phyloP scores from a whole-genome alignment of 1,284 basidiomycete species.

The Ceratobasidium sp. region DNA sequence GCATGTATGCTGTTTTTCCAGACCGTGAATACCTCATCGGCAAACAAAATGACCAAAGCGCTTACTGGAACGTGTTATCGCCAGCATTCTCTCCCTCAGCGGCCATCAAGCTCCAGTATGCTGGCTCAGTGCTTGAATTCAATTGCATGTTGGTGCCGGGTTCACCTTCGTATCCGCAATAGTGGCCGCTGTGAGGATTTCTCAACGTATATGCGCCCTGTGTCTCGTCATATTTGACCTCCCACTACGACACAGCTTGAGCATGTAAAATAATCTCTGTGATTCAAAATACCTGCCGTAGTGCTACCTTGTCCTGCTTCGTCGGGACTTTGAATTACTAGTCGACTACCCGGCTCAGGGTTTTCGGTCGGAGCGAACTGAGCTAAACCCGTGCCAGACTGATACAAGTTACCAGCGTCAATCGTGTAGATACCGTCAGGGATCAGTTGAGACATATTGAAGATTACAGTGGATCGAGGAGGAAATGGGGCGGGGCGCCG shows the following conservation, averaged over 20 bases:
- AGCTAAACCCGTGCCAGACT: background rate
- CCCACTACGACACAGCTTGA: background rate
- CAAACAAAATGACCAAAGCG: background rate
- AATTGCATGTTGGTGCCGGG: background rate
- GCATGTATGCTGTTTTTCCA: background rate
- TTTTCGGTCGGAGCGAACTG: background rate
- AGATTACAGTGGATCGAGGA: too few species aligned
- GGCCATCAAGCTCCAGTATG: background rate
- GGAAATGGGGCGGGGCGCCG: too few species aligned
- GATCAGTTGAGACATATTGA: background rate
- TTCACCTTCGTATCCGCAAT: background rate
- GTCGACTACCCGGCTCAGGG: background rate
- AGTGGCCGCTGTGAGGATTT: background rate
- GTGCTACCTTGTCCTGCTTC: background rate
- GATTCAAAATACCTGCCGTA: background rate
- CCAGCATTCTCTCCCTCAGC: background rate
- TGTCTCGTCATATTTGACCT: background rate
- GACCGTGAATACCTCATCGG: background rate
- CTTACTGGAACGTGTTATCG: background rate
- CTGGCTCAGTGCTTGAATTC: background rate
- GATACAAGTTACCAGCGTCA: background rate
- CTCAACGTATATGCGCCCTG: background rate
- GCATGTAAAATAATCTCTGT: background rate
- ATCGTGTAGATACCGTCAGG: conserved; percentile 8
- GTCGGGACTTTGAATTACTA: background rate